Evolutionary conservation across 208 protist species (phyloP).

Genomic region (Leishmania major): DNA sequence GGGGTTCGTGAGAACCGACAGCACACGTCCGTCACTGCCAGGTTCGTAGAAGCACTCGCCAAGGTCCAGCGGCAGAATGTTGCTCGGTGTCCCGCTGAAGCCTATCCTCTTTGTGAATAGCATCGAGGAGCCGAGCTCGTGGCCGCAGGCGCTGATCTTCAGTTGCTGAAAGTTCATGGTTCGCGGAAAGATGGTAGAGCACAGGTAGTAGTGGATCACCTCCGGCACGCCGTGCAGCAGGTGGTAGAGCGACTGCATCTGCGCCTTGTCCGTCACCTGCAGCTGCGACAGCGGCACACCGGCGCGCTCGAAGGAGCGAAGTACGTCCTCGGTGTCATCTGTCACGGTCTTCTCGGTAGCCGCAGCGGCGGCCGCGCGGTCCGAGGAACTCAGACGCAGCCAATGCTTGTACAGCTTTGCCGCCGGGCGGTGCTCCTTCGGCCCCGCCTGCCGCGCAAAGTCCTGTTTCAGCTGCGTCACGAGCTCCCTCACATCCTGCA

Average conservation of each 20-base stretch:
- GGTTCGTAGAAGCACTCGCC: slow-evolving; percentile 95
- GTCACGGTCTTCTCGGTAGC: not conserved
- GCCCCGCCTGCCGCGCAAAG: slow-evolving; percentile 84
- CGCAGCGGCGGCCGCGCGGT: slow-evolving; percentile 9
- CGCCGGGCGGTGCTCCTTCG: slow-evolving; percentile 86
- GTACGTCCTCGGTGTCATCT: slow-evolving; percentile 14
- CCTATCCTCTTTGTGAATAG: slow-evolving; percentile 93
- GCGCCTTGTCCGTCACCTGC: slow-evolving; percentile 69
- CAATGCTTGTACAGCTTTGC: slow-evolving; percentile 78
- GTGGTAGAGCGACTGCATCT: slow-evolving; percentile 63
- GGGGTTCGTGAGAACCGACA: slow-evolving; percentile 90
- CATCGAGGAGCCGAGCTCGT: slow-evolving; percentile 94
- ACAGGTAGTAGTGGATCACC: slow-evolving; percentile 89
- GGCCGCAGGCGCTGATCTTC: slow-evolving; percentile 95
- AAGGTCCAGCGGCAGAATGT: slow-evolving; percentile 94
- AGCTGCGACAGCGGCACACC: slow-evolving; percentile 88
- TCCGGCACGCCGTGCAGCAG: slow-evolving; percentile 74
- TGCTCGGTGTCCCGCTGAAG: slow-evolving; percentile 95
- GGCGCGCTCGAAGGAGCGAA: slow-evolving; percentile 41
- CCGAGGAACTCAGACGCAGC: slow-evolving; percentile 61
- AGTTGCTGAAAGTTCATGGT: slow-evolving; percentile 90
- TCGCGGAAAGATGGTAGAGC: slow-evolving; percentile 83
- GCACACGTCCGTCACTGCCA: slow-evolving; percentile 92
- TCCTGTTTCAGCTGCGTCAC: slow-evolving; percentile 87
- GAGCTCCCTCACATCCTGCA: slow-evolving; percentile 75